phyloP scores from a whole-genome alignment of 495 filamentous ascomycete genomes.

The Aspergillus bertholletiae region DNA sequence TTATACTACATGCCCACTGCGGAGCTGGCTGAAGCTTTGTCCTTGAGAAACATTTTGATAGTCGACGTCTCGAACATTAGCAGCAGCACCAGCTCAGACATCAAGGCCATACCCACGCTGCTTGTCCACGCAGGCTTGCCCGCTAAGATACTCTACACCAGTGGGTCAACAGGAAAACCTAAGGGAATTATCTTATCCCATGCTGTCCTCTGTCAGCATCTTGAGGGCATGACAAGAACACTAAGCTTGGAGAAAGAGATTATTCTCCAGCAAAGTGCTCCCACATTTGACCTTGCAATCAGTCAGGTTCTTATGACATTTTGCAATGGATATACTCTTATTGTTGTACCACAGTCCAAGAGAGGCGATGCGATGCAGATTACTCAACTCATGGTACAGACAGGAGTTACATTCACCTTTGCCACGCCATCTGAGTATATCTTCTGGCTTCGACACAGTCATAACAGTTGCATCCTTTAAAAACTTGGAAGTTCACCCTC shows the following conservation, averaged over 20 bases:
- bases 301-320: slow-evolving; percentile 29
- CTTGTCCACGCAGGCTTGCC: slow-evolving; percentile 1
- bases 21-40: no score
- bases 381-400: slow-evolving; percentile 26
- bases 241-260: slow-evolving; percentile 21
- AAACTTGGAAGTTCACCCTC: no score
- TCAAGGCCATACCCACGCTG: not conserved
- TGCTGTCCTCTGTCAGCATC: slow-evolving; percentile 22
- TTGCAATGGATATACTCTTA: slow-evolving; percentile 29
- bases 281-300: slow-evolving; percentile 34
- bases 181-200: slow-evolving; percentile 39
- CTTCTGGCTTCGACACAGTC: slow-evolving; percentile 27
- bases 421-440: slow-evolving; percentile 43
- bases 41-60: not conserved
- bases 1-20: not conserved
- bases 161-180: slow-evolving; percentile 34
- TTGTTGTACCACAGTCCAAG: slow-evolving; percentile 17
- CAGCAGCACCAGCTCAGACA: no score
- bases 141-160: slow-evolving; percentile 41
- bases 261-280: slow-evolving; percentile 42
- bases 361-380: slow-evolving; percentile 32
- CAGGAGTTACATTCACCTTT: slow-evolving; percentile 33
- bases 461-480: slow-evolving; percentile 1
- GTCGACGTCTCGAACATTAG: slow-evolving; percentile 12
- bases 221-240: slow-evolving; percentile 20